Evolutionary conservation across 2,329 filamentous ascomycete genomes (phyloP), one percentile per base, ranked within the genome.

Genomic region (Sporothrix euskadiensis): DNA sequence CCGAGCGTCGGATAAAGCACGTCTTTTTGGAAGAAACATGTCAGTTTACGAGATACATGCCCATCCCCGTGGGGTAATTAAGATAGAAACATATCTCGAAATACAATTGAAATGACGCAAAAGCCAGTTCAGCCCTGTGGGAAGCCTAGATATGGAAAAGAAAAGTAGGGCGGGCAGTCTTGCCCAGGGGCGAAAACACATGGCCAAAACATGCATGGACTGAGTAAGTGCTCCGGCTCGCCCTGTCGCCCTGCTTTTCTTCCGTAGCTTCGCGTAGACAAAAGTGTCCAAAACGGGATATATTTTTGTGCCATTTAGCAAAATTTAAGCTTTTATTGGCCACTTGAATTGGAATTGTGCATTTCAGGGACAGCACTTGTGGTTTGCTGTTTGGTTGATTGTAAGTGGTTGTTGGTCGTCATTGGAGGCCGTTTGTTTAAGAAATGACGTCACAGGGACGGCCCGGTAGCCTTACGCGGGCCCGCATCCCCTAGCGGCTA

Each of bases 401-500:
- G 44, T 19, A 12, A 49, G 14, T 16, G 4, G 56, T 59, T 19
- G 56, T 41, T 22, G 30, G 4, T 59, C 9, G 26, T n/a, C 5
- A 19, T 65, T 66, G 52, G 10, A 26, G 22, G 52, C 52, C 8
- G 22, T 6, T 49, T 30, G 44, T 32, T 56, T 12, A 26, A 35
- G 7, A 69, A 56, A 69, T 56, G 66, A 69, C 66, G 66, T 69
- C 66, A 69, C 22, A 69, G 32, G 49, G 32, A 6, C 30, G 32
- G 19, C 49, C 49, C 49, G 66, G 66, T 32, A 56, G 49, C 66
- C 66, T 69, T 69, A 56, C 66, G 49, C 66, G 66, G 66, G 49
- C 30, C 44, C 47, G n/a, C 19, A 10, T 22, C 26, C 22, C n/a
- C 41, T 26, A 69, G 65, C 19, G 65, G 65, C 32, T 44, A 39